Conservation (phyloP, 257 asterid genomes). For the Perilla frutescens region DNA sequence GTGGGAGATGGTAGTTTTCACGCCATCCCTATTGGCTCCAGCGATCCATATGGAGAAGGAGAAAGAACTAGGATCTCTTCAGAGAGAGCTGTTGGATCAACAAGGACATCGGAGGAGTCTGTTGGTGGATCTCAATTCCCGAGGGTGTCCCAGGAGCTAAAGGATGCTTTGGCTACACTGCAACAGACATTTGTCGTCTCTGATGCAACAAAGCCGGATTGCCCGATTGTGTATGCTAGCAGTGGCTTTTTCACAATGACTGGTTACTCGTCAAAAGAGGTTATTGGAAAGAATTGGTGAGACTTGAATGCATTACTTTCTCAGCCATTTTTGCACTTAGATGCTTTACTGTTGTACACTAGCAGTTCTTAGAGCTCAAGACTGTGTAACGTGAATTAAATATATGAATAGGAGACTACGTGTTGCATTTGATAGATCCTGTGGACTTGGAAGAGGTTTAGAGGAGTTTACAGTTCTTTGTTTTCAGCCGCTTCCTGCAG, state of each 20-base stretch:
- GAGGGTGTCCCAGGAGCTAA: conserved; percentile 89
- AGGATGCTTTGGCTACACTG: conserved; percentile 88
- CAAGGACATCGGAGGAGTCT: conserved; percentile 63
- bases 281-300: conserved; percentile 92
- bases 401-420: background rate
- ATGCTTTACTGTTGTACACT: background rate
- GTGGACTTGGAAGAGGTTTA: conserved; percentile 34
- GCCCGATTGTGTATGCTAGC: conserved; percentile 93
- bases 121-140: conserved; percentile 49
- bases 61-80: conserved; percentile 54
- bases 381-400: background rate
- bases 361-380: background rate
- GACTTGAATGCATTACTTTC: conserved; percentile 28
- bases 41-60: conserved; percentile 52
- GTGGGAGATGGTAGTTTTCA: conserved; percentile 68
- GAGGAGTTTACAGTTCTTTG: conserved; percentile 43
- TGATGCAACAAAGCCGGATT: conserved; percentile 93
- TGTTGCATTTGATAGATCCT: conserved; percentile 8
- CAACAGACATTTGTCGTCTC: conserved; percentile 98
- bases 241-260: conserved; percentile 93
- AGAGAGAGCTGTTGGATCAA: conserved; percentile 53
- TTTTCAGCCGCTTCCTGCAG: conserved; percentile 93
- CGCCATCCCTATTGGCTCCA: conserved; percentile 35
- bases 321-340: background rate
- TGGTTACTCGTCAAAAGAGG: conserved; percentile 85